These are phyloP conservation scores for Obelidium mucronatum DNA, from an alignment of 192 early-diverging fungal genomes.

Conservation along the genomic window DNA sequence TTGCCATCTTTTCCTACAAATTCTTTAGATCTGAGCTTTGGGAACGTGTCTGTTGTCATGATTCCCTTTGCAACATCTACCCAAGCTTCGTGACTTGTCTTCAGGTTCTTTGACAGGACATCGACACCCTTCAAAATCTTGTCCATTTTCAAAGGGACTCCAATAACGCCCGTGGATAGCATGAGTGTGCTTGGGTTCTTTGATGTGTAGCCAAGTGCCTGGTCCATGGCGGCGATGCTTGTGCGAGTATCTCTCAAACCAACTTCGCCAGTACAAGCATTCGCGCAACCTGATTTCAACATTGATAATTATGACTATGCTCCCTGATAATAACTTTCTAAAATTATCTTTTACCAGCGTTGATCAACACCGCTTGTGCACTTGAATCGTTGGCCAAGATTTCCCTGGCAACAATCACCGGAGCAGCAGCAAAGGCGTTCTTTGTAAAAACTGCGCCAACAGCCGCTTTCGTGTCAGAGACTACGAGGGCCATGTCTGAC, in stretches of 20 bases:
- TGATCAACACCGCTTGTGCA: constrained; percentile 16
- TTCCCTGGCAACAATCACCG: constrained; percentile 76
- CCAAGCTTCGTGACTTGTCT: constrained; percentile 75
- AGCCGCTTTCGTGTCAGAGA: constrained; percentile 70
- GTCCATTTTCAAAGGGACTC: constrained; percentile 84
- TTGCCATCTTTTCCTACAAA: constrained; percentile 39
- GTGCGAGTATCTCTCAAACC: constrained; percentile 80
- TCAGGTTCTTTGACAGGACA: constrained; percentile 45
- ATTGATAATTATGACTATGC: constrained; percentile 52
- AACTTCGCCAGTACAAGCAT: constrained; percentile 90
- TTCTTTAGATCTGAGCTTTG: constrained; percentile 73
- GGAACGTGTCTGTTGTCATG: constrained; percentile 99
- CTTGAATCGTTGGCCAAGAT: constrained; percentile 48
- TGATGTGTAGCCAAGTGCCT: constrained; percentile 49
- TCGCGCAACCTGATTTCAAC: constrained; percentile 80
- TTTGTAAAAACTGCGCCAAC: constrained; percentile 92
- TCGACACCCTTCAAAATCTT: constrained; percentile 78
- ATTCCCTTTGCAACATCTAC: constrained; percentile 81
- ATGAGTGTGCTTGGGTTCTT: constrained; percentile 61
- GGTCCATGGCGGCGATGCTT: constrained; percentile 69
- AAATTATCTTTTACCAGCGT: not conserved
- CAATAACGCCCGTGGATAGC: constrained; percentile 99
- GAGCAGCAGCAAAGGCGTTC: constrained; percentile 92
- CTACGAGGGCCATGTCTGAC: constrained; percentile 79
- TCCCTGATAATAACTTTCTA: not conserved